Conservation (phyloP, 306 rosid species). For the Trifolium subterraneum region DNA sequence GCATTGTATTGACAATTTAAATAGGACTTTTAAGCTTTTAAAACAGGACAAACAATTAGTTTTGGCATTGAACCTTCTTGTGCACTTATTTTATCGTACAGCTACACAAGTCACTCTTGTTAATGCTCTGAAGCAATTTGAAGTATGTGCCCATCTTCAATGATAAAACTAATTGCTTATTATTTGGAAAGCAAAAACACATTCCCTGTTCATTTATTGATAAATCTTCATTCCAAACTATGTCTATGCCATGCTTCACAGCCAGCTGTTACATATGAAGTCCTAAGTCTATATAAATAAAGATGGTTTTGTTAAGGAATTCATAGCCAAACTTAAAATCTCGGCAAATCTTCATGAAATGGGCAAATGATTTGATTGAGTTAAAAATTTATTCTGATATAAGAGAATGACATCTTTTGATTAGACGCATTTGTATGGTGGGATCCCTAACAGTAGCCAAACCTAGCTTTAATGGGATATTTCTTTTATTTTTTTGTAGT, state of each 20-base stretch:
- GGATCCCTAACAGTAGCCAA: too few relatives aligned
- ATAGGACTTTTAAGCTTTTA: background rate
- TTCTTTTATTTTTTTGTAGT: constrained; percentile 1
- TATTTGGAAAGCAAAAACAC: background rate
- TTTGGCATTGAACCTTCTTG: constrained; percentile 8
- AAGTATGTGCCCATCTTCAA: background rate
- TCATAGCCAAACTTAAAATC: background rate
- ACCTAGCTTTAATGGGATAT: background rate
- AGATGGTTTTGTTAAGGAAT: constrained; percentile 22
- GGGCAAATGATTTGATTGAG: background rate
- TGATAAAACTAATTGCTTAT: constrained; percentile 15
- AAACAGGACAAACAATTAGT: background rate
- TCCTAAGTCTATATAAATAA: background rate
- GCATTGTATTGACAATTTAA: background rate
- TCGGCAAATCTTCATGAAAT: constrained; percentile 16
- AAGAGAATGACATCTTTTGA: constrained; percentile 7
- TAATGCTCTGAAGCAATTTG: background rate
- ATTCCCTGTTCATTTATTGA: constrained; percentile 17
- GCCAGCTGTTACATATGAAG: background rate
- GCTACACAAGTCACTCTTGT: constrained; percentile 6
- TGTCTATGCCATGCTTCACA: background rate
- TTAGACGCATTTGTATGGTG: background rate
- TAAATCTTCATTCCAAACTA: constrained; percentile 3
- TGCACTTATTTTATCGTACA: constrained; percentile 9
- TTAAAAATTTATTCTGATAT: constrained; percentile 16